Evolutionary conservation across 202 grass and related monocot genomes (phyloP), one percentile per base, ranked within the genome.

Genomic region (Carex sylvatica): DNA sequence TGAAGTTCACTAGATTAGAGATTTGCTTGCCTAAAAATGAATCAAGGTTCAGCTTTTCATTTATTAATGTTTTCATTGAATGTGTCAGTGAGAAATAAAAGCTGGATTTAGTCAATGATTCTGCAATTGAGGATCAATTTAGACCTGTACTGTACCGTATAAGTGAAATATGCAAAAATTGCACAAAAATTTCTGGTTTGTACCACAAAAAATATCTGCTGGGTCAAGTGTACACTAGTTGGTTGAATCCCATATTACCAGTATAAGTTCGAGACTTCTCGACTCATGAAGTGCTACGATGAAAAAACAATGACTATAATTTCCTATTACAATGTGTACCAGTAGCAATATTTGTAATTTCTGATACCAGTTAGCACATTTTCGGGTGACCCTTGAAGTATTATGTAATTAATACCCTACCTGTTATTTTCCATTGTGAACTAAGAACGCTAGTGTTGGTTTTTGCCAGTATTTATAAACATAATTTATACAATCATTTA

Each of bases 391-490:
- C 12, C 70, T 52, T 16, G 46, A 52, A 74, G 4, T 74, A 31
- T 30, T 54, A 54, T 54, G 23, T 53, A 28, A 12, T 28, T 30
- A 49, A 23, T 28, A 46, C 2, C 42, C 9, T 46, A 10, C 1
- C 72, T 76, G 72, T 59, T 31, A 31, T 71, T 74, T 74, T 47
- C 49, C 3, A 31, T 53, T 47, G 24, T 74, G 70, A 31, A 54
- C 47, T 30, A 18, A 74, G 23, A 74, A 74, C 6, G 8, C 20
- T 74, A 52, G 2, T 51, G 42, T 73, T 51, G 33, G 5, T 31
- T 70, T 70, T 70, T 70, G 23, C 23, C n/a, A 49, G 19, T 10
- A 72, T 4, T 68, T 18, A 11, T 9, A 19, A 69, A 22, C 19
- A 72, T 24, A 6, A 24, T 23, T 46, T 72, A n/a, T 69, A 19